Base-by-base conservation (phyloP, 768 basidiomycete genomes). In the Multifurca ochricompacta region DNA sequence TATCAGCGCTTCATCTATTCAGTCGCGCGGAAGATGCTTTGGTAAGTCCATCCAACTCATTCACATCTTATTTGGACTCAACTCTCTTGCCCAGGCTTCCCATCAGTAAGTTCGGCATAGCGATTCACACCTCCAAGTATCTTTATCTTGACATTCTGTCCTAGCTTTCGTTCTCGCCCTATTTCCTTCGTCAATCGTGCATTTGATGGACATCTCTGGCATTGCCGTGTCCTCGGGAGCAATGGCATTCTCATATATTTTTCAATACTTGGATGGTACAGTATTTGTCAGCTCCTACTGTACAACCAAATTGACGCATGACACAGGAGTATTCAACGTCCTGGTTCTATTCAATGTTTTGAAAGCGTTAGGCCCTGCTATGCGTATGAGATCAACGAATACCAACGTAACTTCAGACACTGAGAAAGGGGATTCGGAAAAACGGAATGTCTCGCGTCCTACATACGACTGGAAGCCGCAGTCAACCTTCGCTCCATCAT, bases 1-100 rank as follows among this genome's bases (percentile, higher is more conserved):
- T 86, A 87, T 62, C 76, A 78, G 53, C 74, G 71, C 23, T 85
- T 87, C 63, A 72, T 87, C 25, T 71, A 72, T 28, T 73, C 75
- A n/a, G 74, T 90, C 48, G 77, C 82, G 25, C 72, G 77, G 56
- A 81, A 77, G 53, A 83, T 87, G 82, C 70, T 87, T 41, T 88
- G 83, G 87, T 87, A 59, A 51, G 77, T 66, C 28, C 31, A 62
- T 5, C 18, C 34, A n/a, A n/a, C 23, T 4, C 37, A 30, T 55
- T 32, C 6, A 32, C 11, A 25, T 52, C 28, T 34, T 25, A 46
- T 31, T n/a, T 25, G 14, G 28, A 28, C 43, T 52, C 54, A 64
- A 35, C 30, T 13, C 23, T 52, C 21, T 23, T 50, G 25, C 35
- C 11, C 60, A 83, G 81, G 80, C 82, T 78, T 63, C 82, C 81